Base-by-base conservation (phyloP, 139 green algal species). In the Chlorella sp. region DNA sequence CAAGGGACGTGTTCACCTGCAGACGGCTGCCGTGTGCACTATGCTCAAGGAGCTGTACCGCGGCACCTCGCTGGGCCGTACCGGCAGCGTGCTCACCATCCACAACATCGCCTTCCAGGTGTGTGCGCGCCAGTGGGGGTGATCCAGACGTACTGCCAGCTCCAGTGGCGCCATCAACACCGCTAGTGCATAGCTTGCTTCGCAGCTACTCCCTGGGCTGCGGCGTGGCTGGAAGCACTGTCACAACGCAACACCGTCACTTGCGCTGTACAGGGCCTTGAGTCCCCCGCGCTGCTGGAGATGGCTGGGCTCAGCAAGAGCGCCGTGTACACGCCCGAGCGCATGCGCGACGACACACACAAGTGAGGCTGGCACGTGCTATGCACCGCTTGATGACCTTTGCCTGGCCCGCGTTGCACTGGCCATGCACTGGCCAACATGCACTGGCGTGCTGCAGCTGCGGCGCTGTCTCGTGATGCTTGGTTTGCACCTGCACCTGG, bases 31-130 rank as follows among this genome's bases (percentile, higher is more conserved):
- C 6, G 61, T 67, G 69, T 80, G 77, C 22, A 89, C 89, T 34
- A 87, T 96, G 81, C 81, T 95, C 20, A 90, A 87, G 80, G 90
- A 97, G 50, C 79, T 84, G 27, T 97, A 91, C 76, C 50, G 72
- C 29, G 32, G 49, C 6, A 60, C 74, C 0, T 81, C 71, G 24
- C 80, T 93, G 27, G 49, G 30, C 1, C 59, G 70, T 26, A 72
- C 90, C 0, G 77, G 85, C 1, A 59, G 85, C 1, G 75, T 94
- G 51, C 80, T 96, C 26, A 96, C 91, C 35, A 95, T 98, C 72
- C 94, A 98, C 87, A 97, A 97, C 81, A 88, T 98, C 78, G 94
- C 81, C 0, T 83, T 82, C 68, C 81, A 85, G 79, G 79, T 76
- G 31, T 27, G 33, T 68, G 14, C 3, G 20, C 10, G 27, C 3